Conservation (phyloP, 78 protist genomes). For the Dictyostelium discoideum region DNA sequence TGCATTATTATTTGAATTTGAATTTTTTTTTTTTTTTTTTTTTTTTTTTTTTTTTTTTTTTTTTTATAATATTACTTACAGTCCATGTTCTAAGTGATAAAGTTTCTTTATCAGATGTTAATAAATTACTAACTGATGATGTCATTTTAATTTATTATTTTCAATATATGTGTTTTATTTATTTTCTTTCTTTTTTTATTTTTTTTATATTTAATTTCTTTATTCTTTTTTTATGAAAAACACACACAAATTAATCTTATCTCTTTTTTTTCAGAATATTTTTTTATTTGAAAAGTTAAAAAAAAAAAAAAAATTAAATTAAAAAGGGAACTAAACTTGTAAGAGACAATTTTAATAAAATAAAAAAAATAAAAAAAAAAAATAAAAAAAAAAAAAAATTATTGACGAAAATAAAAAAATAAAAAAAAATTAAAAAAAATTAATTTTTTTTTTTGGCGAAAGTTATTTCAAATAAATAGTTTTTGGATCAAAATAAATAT, state of each 20-base stretch:
- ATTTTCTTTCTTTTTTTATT: not conserved
- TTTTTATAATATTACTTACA: not conserved
- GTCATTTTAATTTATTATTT: slow-evolving; percentile 20
- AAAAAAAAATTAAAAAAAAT: not conserved
- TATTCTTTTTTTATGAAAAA: not conserved
- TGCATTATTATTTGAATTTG: not conserved
- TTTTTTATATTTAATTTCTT: not conserved
- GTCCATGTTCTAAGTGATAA: slow-evolving; percentile 37
- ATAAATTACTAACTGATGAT: slow-evolving; percentile 37
- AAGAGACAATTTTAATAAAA: not conserved
- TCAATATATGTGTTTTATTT: not conserved
- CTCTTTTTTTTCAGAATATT: not conserved
- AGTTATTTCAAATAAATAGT: not conserved
- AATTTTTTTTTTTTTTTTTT: too few relatives aligned
- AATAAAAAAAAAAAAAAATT: not conserved
- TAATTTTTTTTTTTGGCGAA: not conserved
- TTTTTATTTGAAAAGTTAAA: not conserved
- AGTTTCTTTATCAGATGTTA: slow-evolving; percentile 47
- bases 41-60: not conserved
- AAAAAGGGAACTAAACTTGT: not conserved
- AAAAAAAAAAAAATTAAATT: not conserved
- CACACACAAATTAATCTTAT: not conserved
- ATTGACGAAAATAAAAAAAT: not conserved
- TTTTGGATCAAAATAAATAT: too few relatives aligned
- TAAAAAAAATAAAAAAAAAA: not conserved